Evolutionary conservation across 2,329 filamentous ascomycete species (phyloP), one percentile per base, ranked within the genome.

Genomic region (Curvularia eragrostidis): DNA sequence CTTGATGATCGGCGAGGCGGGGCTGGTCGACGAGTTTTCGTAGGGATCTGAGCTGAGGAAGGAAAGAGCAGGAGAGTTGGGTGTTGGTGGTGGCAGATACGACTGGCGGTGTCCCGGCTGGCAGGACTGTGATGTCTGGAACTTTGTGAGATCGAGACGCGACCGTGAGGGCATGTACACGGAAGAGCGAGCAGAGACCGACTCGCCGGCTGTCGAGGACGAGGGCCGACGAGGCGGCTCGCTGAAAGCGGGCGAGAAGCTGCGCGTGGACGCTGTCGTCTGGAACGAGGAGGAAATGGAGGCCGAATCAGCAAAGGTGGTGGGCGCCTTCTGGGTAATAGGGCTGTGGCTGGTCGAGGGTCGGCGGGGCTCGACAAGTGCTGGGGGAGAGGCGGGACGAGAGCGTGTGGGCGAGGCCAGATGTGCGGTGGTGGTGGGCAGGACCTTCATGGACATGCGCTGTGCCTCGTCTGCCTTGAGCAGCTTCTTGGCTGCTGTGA

Each of bases 41-140:
- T 74, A 77, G 8, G 75, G 75, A 48, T 77, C 75, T 8, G 73
- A 75, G 52, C 65, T 74, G 44, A 77, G 71, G 62, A 77, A 77
- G n/a, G 74, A 64, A 24, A 75, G 72, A 3, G 71, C 70, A 8
- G 73, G 70, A 1, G 75, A 69, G 18, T 54, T 44, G 21, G 73
- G 74, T 7, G 73, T 72, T 12, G 71, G 67, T 2, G 73, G 68
- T 7, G 61, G 48, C 39, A 66, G 59, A 24, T 68, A 61, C 6
- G 67, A 68, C 36, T 64, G 60, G 26, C 56, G 36, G 13, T 55
- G 34, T 2, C 43, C 41, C 3, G 56, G 36, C 10, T 61, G 57
- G 52, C 70, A 70, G 0, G 69, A 43, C 5, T 64, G 62, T 38
- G 64, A 59, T 3, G 66, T 68, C 10, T 64, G 59, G 21, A 46